Evolutionary conservation across 371 early-diverging fungal genomes (phyloP).

Genomic region (Apophysomyces ossiformis): DNA sequence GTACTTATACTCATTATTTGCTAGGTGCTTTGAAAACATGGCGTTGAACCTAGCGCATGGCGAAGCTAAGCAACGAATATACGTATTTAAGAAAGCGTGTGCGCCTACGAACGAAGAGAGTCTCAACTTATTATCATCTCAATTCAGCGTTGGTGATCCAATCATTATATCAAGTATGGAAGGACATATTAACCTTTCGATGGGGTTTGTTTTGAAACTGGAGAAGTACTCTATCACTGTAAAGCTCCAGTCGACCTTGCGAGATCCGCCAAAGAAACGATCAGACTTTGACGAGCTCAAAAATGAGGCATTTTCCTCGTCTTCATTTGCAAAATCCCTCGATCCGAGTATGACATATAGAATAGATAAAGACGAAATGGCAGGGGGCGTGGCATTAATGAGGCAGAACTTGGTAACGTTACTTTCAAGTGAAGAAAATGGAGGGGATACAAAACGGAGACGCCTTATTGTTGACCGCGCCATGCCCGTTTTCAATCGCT

Average conservation of each 20-base stretch:
- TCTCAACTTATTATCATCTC: conserved; percentile 36
- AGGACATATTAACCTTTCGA: conserved; percentile 76
- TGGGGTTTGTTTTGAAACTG: conserved; percentile 73
- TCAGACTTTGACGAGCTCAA: conserved; percentile 46
- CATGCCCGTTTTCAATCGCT: conserved; percentile 62
- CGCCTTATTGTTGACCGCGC: conserved; percentile 84
- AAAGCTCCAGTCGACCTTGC: conserved; percentile 66
- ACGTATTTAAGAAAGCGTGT: conserved; percentile 3
- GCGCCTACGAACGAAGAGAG: neutral
- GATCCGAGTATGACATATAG: conserved; percentile 54
- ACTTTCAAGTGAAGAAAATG: conserved; percentile 50
- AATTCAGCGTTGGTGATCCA: conserved; percentile 78
- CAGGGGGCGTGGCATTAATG: conserved; percentile 65
- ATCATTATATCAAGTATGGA: conserved; percentile 81
- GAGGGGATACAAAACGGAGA: conserved; percentile 56
- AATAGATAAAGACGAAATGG: conserved; percentile 86
- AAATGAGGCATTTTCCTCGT: conserved; percentile 47
- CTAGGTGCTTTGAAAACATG: conserved; percentile 36
- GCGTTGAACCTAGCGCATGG: conserved; percentile 14
- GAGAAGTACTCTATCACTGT: conserved; percentile 55
- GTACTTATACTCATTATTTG: neutral
- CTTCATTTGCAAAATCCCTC: conserved; percentile 3
- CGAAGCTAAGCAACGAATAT: neutral
- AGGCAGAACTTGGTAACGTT: conserved; percentile 80
- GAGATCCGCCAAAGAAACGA: conserved; percentile 58